Evolutionary conservation across 2,329 filamentous ascomycete species (phyloP), one percentile per base, ranked within the genome.

Genomic region (Epichloe uncinata): DNA sequence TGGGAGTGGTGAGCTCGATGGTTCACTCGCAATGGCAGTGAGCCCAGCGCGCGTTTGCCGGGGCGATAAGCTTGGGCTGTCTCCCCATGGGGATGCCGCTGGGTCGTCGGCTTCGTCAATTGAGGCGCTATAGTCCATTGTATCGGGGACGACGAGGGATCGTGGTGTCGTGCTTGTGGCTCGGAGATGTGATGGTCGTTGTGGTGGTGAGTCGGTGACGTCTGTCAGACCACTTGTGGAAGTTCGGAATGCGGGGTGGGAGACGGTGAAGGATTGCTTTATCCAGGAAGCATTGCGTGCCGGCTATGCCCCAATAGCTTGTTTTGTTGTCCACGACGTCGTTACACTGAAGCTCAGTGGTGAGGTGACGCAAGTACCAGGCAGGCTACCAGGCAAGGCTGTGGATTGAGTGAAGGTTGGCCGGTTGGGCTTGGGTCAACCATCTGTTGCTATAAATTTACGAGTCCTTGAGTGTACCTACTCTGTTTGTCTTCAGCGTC

Each of bases 61-160:
- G 33, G 77, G 75, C 18, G 76, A 76, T 15, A 71, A 67, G 22
- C 67, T 66, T 5, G 77, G 77, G 34, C 74, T 75, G 51, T 69
- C 72, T 13, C 74, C 76, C 77, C 77, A 80, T 2, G 77, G 77
- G 34, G 76, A 79, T 53, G 67, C 69, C 43, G 65, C 68, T 16
- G 73, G 69, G 55, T 79, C 71, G 43, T 80, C 77, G 47, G 68
- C 66, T 56, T 80, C 77, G 60, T 72, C 60, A 57, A 79, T 75
- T 13, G 75, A 72, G 54, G 75, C 64, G 63, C 72, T 74, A 63
- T 80, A 81, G 65, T 81, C 77, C 77, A 81, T 81, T 55, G 60
- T 60, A 18, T n/a, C 47, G 33, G 34, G 34, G 3, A 4, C 3
- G 18, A 13, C 18, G 11, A 6, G 2, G 30, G 18, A 6, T 16